Evolutionary conservation across 257 asterid genomes (phyloP), one percentile per base, ranked within the genome.

Genomic region (Verbena officinalis): DNA sequence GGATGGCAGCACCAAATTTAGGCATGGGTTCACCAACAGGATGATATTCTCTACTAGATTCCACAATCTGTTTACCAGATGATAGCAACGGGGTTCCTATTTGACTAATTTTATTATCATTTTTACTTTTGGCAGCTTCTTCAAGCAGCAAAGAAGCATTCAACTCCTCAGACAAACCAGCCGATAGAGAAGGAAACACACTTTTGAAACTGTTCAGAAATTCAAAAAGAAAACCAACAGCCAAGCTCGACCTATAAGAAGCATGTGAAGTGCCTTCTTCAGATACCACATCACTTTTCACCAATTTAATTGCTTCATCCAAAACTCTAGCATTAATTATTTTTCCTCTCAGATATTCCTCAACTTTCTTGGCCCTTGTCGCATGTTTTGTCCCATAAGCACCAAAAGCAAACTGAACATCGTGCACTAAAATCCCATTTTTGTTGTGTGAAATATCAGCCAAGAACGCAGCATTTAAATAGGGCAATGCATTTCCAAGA

Each of bases 11-110:
- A 43, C 86, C 91, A 64, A 55, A 59, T 73, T 87, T 87, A 9
- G 64, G 49, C 76, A 81, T 72, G 10, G 89, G 83, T 76, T 82
- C 86, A 68, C 96, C 95, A 9, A 88, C 96, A 9, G 96, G 96
- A 77, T 76, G 75, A 73, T 75, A 78, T 21, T 78, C 85, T 44
- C 61, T 75, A 70, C 82, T 78, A 7, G 56, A 80, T 65, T 78
- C 82, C 60, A 88, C 70, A 17, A 73, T 65, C 72, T 88, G 96
- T 68, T 81, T 85, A 39, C 76, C 81, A 69, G 89, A 80, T 6
- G 87, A 85, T 63, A 83, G 59, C 66, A 85, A 63, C 10, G 66
- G 55, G n/a, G n/a, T n/a, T n/a, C n/a, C n/a, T n/a, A n/a, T n/a
- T 42, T 59, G 71, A 65, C 56, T 44, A 61, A 27, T 13, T 61